These are phyloP conservation scores for Sanghuangporus sanghuang DNA, from an alignment of 1,284 basidiomycete genomes.

Conservation along the genomic window DNA sequence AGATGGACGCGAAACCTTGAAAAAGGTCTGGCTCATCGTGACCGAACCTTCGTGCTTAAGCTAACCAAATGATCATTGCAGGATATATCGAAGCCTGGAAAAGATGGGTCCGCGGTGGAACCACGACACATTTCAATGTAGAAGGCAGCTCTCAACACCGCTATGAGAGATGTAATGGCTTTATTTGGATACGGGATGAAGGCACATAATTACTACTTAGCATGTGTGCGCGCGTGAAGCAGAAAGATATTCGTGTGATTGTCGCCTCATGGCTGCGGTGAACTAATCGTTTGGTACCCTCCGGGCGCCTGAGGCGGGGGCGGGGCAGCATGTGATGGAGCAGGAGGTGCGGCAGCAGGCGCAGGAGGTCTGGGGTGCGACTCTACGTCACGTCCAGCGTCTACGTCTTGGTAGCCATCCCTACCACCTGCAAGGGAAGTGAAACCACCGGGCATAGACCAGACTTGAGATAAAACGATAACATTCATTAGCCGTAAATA, in stretches of 20 bases:
- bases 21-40: conserved; percentile 26
- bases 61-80: neutral
- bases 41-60: neutral
- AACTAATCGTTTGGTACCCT: conserved; percentile 10
- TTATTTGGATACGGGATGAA: conserved; percentile 39
- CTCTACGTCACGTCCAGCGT: conserved; percentile 45
- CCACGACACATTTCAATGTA: conserved; percentile 31
- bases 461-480: conserved; percentile 43
- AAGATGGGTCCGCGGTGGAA: conserved; percentile 50
- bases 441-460: conserved; percentile 84
- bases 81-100: conserved; percentile 45
- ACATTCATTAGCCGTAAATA: neutral
- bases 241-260: neutral
- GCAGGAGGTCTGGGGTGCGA: conserved; percentile 18
- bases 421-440: conserved; percentile 37
- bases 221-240: neutral
- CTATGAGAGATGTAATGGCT: conserved; percentile 31
- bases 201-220: conserved; percentile 19
- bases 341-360: neutral
- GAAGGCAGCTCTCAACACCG: conserved; percentile 31
- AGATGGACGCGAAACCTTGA: conserved; percentile 54
- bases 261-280: neutral
- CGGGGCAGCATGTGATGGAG: neutral
- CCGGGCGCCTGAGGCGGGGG: conserved; percentile 12
- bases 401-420: conserved; percentile 71